Conservation (phyloP, 495 filamentous ascomycete species). For the Cercophora scortea region DNA sequence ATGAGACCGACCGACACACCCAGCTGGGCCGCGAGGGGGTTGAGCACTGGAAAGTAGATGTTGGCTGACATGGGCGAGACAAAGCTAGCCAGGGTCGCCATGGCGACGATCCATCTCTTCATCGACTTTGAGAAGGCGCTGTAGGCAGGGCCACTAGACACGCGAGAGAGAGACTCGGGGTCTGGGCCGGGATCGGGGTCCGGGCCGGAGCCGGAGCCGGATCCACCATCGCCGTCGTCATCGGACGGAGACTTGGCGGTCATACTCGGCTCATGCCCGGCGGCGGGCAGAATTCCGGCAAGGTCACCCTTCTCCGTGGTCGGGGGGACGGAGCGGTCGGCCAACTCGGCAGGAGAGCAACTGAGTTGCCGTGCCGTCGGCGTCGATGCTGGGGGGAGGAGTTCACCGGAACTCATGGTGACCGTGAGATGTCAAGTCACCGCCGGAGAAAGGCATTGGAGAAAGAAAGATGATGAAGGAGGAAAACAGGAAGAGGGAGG, state of each 20-base stretch:
- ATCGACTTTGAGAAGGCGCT: constrained; percentile 48
- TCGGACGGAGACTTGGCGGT: not conserved
- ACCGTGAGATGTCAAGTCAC: not conserved
- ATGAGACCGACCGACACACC: constrained; percentile 51
- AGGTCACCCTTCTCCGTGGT: no score
- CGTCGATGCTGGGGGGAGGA: not conserved
- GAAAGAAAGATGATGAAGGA: no score
- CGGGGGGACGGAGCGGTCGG: not conserved
- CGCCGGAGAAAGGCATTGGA: no score
- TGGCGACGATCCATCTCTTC: constrained; percentile 55
- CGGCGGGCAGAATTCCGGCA: not conserved
- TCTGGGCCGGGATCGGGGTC: constrained; percentile 1
- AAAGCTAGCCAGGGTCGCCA: constrained; percentile 58
- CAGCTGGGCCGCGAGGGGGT: constrained; percentile 45
- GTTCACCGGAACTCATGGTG: not conserved
- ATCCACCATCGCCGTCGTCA: no score
- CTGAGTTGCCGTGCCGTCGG: not conserved
- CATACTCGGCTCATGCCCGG: not conserved
- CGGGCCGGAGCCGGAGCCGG: not conserved
- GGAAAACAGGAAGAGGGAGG: no score
- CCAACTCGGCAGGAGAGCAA: not conserved
- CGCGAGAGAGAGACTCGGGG: constrained; percentile 20
- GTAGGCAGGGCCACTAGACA: constrained; percentile 38
- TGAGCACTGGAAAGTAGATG: constrained; percentile 73
- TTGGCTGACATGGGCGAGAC: constrained; percentile 70